Conservation (phyloP, 2,329 filamentous ascomycete genomes). For the Mollisiaceae sp. region DNA sequence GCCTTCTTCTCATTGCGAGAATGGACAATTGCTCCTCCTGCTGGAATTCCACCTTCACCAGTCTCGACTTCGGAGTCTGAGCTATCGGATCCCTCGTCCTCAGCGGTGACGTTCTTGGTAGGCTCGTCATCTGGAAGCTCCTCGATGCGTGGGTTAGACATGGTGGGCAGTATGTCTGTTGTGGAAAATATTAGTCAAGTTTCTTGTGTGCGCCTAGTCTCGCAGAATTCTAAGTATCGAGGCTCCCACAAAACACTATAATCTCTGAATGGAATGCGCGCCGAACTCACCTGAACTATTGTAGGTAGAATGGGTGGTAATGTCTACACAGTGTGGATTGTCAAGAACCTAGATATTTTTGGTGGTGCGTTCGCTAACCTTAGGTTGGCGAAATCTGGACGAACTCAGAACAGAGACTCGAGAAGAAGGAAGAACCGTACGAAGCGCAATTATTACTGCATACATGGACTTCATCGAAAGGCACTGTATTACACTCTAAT, state of each 20-base stretch:
- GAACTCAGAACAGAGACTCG: not conserved
- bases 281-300: slow-evolving; percentile 30
- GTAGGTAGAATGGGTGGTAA: slow-evolving; percentile 20
- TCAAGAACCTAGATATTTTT: slow-evolving; percentile 25
- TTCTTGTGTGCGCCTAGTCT: slow-evolving; percentile 36
- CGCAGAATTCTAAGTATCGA: slow-evolving; percentile 5
- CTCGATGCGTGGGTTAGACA: slow-evolving; percentile 98
- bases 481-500: too few species aligned
- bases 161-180: slow-evolving; percentile 58
- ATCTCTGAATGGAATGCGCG: not conserved
- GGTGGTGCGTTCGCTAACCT: slow-evolving; percentile 35
- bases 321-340: slow-evolving; percentile 17
- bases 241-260: not conserved
- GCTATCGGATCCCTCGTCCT: slow-evolving; percentile 71
- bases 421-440: not conserved
- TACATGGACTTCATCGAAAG: too few species aligned
- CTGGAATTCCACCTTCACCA: slow-evolving; percentile 67
- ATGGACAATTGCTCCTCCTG: slow-evolving; percentile 89
- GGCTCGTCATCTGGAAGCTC: slow-evolving; percentile 92
- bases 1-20: slow-evolving; percentile 99
- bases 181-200: slow-evolving; percentile 37
- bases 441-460: not conserved
- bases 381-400: slow-evolving; percentile 26
- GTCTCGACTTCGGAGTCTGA: slow-evolving; percentile 80
- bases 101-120: slow-evolving; percentile 79